phyloP scores from a whole-genome alignment of 345 rosid species.

The Salix exigua region DNA sequence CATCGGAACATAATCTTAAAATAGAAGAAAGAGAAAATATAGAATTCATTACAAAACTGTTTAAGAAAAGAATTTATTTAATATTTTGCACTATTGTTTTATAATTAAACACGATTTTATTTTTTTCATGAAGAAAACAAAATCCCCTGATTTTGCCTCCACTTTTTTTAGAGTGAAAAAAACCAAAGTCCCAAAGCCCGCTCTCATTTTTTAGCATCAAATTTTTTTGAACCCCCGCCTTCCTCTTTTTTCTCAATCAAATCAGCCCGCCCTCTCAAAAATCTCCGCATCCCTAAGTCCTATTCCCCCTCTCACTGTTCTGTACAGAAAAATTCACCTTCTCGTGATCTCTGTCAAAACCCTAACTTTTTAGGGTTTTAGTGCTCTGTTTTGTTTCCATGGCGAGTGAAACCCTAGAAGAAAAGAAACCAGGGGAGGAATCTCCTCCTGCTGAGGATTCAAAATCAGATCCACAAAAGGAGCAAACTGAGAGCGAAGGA shows the following conservation, averaged over 20 bases:
- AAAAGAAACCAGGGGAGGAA: conserved; percentile 39
- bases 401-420: conserved; percentile 71
- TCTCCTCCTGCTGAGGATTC: conserved; percentile 27
- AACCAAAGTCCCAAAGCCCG: conserved; percentile 8
- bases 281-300: neutral
- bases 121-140: no score
- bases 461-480: conserved; percentile 19
- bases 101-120: no score
- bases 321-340: neutral
- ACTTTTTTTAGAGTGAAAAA: neutral
- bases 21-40: no score
- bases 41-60: no score
- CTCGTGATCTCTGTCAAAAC: neutral
- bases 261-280: conserved; percentile 8
- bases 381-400: conserved; percentile 20
- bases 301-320: neutral
- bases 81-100: no score
- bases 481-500: neutral
- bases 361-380: conserved; percentile 25
- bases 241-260: conserved; percentile 7
- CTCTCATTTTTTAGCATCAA: conserved; percentile 20
- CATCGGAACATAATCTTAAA: no score
- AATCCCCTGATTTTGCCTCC: neutral
- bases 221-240: conserved; percentile 27
- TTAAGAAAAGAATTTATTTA: no score